Percentiles rank a stretch among this genome's conserved stretches.
These are phyloP conservation scores for Starmerella floris DNA, from an alignment of 805 yeast genomes.

Conservation along the genomic window DNA sequence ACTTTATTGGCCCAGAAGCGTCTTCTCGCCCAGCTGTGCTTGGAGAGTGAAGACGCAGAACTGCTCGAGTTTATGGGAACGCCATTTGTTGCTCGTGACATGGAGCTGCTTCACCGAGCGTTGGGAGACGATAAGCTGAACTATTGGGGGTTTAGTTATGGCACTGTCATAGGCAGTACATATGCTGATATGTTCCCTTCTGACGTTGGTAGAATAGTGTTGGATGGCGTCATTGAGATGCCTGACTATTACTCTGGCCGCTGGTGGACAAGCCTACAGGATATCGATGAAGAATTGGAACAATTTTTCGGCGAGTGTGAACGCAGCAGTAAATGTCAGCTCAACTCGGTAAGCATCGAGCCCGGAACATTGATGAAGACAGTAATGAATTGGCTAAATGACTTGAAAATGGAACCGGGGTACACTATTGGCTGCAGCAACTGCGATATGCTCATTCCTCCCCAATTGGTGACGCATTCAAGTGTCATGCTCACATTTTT, in stretches of 20 bases:
- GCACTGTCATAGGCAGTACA: slow-evolving; percentile 19
- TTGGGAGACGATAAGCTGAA: slow-evolving; percentile 20
- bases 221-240: slow-evolving; percentile 21
- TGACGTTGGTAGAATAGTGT: slow-evolving; percentile 14
- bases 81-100: slow-evolving; percentile 20
- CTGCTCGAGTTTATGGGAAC: slow-evolving; percentile 15
- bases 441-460: slow-evolving; percentile 5
- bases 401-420: slow-evolving; percentile 6
- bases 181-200: slow-evolving; percentile 22
- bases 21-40: slow-evolving; percentile 14
- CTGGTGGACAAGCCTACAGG: slow-evolving; percentile 15
- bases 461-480: slow-evolving; percentile 14
- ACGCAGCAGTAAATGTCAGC: neutral
- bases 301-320: slow-evolving; percentile 8
- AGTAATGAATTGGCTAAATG: slow-evolving; percentile 5
- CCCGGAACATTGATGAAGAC: slow-evolving; percentile 3
- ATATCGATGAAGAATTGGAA: slow-evolving; percentile 13
- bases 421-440: neutral
- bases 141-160: slow-evolving; percentile 23
- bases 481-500: slow-evolving; percentile 7
- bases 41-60: slow-evolving; percentile 7
- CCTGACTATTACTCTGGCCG: slow-evolving; percentile 16
- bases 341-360: slow-evolving; percentile 1
- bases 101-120: slow-evolving; percentile 19
- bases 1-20: slow-evolving; percentile 7